Evolutionary conservation across 495 filamentous ascomycete genomes (phyloP), one percentile per base, ranked within the genome.

Genomic region (Xylaria telfairii): DNA sequence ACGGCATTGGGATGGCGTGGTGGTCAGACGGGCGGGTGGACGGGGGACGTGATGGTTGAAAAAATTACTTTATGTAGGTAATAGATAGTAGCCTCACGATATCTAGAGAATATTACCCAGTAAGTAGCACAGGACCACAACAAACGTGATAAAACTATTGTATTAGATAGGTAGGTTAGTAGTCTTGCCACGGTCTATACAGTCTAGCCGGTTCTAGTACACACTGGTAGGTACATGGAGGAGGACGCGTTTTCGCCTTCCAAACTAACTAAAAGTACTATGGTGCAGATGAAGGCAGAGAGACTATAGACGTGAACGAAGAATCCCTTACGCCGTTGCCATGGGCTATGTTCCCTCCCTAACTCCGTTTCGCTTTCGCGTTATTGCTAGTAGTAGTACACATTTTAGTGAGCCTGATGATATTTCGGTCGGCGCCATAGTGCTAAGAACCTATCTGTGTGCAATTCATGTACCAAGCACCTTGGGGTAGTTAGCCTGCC

Each of bases 251-350:
- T 59, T 37, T 30, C 24, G 28, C 26, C 53, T 19, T 57, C n/a
- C n/a, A n/a, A n/a, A 15, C 17, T n/a, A n/a, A 59, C 32, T 21
- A 9, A 34, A 59, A 37, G 37, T 42, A 26, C 59, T 42, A 26
- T 17, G 12, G 19, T 4, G 9, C 10, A 24, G 19, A n/a, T 59
- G 30, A 59, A 37, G 30, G 32, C 32, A 46, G 3, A 15, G 44
- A 3, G 4, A 59, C 15, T 53, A 54, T 9, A 63, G 47, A 63
- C 21, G 41, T 34, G 59, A 69, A 68, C 26, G n/a, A 54, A 53
- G 32, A 69, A 53, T 41, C 34, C 59, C 7, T 53, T 34, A 54
- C 57, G 67, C 67, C 67, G 34, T 69, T 69, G n/a, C 28, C 67
- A 21, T 32, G 46, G 67, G 46, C 24, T 6, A n/a, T 37, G 47